A percentile compares a stretch with the other conserved stretches of the same genome.
phyloP scores from a whole-genome alignment of 345 rosid species.

The Theobroma cacao region DNA sequence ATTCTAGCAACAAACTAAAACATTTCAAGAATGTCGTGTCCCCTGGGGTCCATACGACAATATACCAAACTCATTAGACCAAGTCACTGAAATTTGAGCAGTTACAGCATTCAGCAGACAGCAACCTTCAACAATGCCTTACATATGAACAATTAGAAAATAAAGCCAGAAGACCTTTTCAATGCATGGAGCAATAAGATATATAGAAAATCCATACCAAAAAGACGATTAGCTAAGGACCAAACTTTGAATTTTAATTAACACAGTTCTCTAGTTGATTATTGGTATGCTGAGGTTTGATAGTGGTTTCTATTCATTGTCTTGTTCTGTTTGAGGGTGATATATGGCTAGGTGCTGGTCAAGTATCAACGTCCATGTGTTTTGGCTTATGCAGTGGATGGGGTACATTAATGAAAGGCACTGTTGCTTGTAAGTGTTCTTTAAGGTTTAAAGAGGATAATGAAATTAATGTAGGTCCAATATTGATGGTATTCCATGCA shows the following conservation, averaged over 20 bases:
- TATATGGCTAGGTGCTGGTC: not conserved
- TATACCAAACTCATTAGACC: constrained; percentile 21
- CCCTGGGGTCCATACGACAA: not conserved
- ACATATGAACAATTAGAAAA: not conserved
- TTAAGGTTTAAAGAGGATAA: not conserved
- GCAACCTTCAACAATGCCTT: not conserved
- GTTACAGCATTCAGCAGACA: not conserved
- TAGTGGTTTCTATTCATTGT: not conserved
- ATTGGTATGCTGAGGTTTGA: not conserved
- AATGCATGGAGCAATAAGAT: not conserved
- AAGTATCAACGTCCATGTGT: not conserved
- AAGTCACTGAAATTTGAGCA: not conserved
- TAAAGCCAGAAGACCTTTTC: not conserved
- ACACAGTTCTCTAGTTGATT: not conserved
- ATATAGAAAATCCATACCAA: no score
- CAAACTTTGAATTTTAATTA: not conserved
- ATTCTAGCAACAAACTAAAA: not conserved
- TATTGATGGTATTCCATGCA: not conserved
- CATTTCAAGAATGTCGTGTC: constrained; percentile 8
- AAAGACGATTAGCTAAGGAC: not conserved
- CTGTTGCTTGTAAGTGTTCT: not conserved
- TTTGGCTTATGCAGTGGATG: not conserved
- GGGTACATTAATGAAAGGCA: not conserved
- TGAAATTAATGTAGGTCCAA: not conserved
- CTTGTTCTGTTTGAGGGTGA: not conserved